A percentile compares a stretch with the other conserved stretches of the same genome.
Conservation (phyloP, 1,284 basidiomycete species). For the Trichosporon ovoides region DNA sequence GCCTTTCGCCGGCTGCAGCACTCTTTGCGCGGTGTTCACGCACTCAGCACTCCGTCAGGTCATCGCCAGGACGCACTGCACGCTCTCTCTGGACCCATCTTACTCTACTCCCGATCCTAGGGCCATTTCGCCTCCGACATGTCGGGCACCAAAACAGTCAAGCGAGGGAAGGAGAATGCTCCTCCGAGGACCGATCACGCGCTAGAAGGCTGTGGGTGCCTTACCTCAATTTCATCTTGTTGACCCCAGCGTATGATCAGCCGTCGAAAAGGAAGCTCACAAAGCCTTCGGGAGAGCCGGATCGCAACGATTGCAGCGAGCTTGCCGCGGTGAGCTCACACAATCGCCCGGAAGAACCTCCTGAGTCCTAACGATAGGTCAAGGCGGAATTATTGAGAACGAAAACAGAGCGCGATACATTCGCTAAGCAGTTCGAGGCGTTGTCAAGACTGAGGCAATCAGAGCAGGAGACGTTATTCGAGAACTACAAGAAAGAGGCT, state of each 20-base stretch:
- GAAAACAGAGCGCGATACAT: slow-evolving; percentile 34
- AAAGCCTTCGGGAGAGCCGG: not conserved
- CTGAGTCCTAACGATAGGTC: slow-evolving; percentile 20
- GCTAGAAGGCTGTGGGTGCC: slow-evolving; percentile 9
- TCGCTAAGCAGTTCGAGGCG: slow-evolving; percentile 45
- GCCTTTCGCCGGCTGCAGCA: not conserved
- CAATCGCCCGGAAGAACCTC: not conserved
- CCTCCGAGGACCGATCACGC: not conserved
- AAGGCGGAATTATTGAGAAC: slow-evolving; percentile 31
- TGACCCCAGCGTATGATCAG: not conserved
- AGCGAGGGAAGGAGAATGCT: slow-evolving; percentile 20
- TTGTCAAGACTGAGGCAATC: slow-evolving; percentile 35
- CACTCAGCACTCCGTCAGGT: too few species aligned
- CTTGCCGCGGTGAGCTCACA: not conserved
- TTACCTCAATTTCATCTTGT: not conserved
- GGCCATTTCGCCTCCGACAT: not conserved
- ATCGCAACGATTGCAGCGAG: not conserved
- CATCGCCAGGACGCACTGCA: too few species aligned
- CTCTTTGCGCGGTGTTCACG: not conserved
- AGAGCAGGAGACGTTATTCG: slow-evolving; percentile 32
- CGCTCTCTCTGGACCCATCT: too few species aligned
- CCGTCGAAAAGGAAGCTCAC: not conserved
- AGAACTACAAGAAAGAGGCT: slow-evolving; percentile 38
- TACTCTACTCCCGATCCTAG: not conserved
- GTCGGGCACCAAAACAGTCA: slow-evolving; percentile 1